A percentile compares a stretch with the other conserved stretches of the same genome.
These are phyloP conservation scores for Globisporangium heterothallicum DNA, from an alignment of 352 stramenopile species.

Conservation along the genomic window DNA sequence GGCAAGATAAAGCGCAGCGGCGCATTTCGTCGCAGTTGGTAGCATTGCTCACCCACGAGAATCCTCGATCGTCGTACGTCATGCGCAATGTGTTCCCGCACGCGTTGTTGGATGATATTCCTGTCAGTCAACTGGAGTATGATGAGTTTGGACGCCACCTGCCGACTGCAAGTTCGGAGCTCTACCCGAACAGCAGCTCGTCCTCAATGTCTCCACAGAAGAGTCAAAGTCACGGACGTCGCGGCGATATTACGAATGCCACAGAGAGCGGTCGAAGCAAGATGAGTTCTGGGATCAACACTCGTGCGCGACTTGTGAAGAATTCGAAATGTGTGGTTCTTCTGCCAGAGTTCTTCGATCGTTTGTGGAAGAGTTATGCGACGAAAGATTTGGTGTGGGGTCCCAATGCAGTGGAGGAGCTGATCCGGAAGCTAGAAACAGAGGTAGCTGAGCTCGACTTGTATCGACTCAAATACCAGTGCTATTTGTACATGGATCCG, in stretches of 20 bases:
- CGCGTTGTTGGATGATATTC: conserved; percentile 72
- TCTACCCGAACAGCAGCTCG: conserved; percentile 30
- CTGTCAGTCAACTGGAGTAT: conserved; percentile 67
- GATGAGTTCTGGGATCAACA: conserved; percentile 70
- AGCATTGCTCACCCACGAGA: conserved; percentile 81
- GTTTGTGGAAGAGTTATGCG: conserved; percentile 60
- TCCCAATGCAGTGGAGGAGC: conserved; percentile 58
- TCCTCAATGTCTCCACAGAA: conserved; percentile 29
- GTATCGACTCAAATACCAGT: conserved; percentile 74
- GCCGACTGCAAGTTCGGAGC: conserved; percentile 43
- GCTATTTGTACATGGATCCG: conserved; percentile 77
- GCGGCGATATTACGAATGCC: conserved; percentile 55
- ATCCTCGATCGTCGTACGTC: conserved; percentile 73
- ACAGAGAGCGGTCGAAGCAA: conserved; percentile 68
- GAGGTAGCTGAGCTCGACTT: conserved; percentile 75
- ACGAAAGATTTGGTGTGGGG: conserved; percentile 85
- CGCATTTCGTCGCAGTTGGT: conserved; percentile 85
- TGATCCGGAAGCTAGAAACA: conserved; percentile 62
- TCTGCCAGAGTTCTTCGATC: conserved; percentile 84
- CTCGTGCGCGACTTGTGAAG: conserved; percentile 60
- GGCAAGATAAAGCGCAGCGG: conserved; percentile 78
- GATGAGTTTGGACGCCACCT: conserved; percentile 80
- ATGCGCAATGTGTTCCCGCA: conserved; percentile 84
- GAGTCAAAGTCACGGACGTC: conserved; percentile 24
- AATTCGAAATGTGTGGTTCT: conserved; percentile 78